Percentiles rank a stretch among this genome's conserved stretches.
phyloP scores from a whole-genome alignment of 2,329 filamentous ascomycete genomes.

The Botrytis hyacinthi region DNA sequence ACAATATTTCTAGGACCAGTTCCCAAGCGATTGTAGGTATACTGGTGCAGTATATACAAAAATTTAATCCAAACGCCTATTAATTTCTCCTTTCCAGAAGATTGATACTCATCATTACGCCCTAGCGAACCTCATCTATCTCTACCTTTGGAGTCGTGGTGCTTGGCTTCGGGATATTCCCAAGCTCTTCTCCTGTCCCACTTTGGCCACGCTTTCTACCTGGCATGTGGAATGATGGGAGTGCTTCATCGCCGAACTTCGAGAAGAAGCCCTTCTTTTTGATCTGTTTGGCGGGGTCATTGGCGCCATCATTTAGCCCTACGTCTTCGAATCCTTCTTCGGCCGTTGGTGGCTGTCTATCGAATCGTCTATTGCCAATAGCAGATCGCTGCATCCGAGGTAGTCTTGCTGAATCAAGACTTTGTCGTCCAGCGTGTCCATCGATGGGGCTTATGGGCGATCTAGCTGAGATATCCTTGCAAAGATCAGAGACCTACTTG shows the following conservation, averaged over 20 bases:
- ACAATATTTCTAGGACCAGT: constrained; percentile 13
- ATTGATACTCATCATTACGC: constrained; percentile 12
- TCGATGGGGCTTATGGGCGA: constrained; percentile 67
- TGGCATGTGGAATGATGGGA: constrained; percentile 56
- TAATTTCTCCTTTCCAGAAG: background rate
- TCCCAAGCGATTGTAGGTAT: constrained; percentile 22
- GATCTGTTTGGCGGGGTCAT: constrained; percentile 40
- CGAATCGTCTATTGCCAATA: constrained; percentile 56
- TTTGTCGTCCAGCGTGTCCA: constrained; percentile 63
- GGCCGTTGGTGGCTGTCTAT: constrained; percentile 60
- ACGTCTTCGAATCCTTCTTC: constrained; percentile 91
- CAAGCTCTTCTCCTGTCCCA: constrained; percentile 69
- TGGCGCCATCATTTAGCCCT: constrained; percentile 74
- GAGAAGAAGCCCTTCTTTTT: constrained; percentile 79
- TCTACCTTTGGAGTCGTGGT: constrained; percentile 28
- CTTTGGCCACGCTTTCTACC: constrained; percentile 71
- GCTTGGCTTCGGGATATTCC: constrained; percentile 50
- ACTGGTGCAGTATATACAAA: constrained; percentile 19
- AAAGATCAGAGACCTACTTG: constrained; percentile 20
- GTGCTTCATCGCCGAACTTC: constrained; percentile 64
- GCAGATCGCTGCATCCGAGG: constrained; percentile 61
- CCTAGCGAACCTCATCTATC: constrained; percentile 37
- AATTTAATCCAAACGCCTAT: constrained; percentile 15
- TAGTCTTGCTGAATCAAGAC: constrained; percentile 72
- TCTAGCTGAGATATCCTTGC: constrained; percentile 82